Percentiles rank a stretch among this genome's conserved stretches.
Evolutionary conservation across 768 basidiomycete genomes (phyloP).

Genomic region (Mycena galopus): DNA sequence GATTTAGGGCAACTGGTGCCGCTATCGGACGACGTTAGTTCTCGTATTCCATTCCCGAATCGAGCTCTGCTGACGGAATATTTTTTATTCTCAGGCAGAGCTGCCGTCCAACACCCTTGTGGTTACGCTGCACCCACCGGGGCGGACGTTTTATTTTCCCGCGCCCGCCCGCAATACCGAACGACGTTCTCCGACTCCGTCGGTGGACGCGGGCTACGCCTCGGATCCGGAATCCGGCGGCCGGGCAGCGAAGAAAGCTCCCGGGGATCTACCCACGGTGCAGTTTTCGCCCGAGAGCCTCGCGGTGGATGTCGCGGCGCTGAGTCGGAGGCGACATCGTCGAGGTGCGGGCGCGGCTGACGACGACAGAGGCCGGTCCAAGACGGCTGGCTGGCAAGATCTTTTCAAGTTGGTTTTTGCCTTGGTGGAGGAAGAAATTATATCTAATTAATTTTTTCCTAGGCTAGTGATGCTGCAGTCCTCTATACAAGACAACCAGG

Average conservation of each 20-base stretch:
- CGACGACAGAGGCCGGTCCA: slow-evolving; percentile 39
- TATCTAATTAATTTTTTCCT: neutral
- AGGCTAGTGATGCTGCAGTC: slow-evolving; percentile 70
- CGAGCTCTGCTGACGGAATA: slow-evolving; percentile 34
- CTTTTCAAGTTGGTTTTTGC: slow-evolving; percentile 73
- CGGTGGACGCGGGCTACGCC: slow-evolving; percentile 63
- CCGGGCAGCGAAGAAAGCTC: slow-evolving; percentile 54
- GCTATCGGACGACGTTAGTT: slow-evolving; percentile 72
- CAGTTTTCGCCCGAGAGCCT: slow-evolving; percentile 19
- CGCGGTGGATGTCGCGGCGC: slow-evolving; percentile 36
- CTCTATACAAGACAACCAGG: slow-evolving; percentile 63
- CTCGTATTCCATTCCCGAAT: neutral
- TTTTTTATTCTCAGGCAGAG: slow-evolving; percentile 47
- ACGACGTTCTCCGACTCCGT: slow-evolving; percentile 67
- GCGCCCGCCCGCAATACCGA: slow-evolving; percentile 47
- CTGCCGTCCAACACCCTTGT: slow-evolving; percentile 84
- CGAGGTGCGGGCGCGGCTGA: slow-evolving; percentile 38
- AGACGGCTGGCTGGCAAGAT: slow-evolving; percentile 75
- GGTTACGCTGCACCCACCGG: slow-evolving; percentile 72
- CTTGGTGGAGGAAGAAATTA: too few relatives aligned
- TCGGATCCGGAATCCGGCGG: slow-evolving; percentile 79
- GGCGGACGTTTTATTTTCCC: slow-evolving; percentile 71
- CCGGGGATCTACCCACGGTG: slow-evolving; percentile 23
- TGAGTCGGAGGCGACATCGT: slow-evolving; percentile 51
- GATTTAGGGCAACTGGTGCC: slow-evolving; percentile 69